These are phyloP conservation scores for Boletus pseudo-olivaceus DNA, from an alignment of 768 basidiomycete genomes.

Conservation along the genomic window DNA sequence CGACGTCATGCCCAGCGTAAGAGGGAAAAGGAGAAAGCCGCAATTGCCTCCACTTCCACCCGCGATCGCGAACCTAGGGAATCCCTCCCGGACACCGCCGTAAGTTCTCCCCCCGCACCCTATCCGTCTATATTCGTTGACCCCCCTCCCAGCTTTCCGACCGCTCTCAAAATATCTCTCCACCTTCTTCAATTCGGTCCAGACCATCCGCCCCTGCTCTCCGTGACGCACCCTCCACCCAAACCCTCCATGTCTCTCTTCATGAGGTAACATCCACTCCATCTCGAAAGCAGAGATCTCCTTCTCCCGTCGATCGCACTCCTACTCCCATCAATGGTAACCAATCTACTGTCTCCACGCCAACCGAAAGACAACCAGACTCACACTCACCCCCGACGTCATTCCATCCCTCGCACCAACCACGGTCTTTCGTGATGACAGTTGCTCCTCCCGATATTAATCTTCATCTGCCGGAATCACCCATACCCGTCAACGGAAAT, in stretches of 20 bases:
- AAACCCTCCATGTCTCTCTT: slow-evolving; percentile 15
- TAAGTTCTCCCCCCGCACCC: slow-evolving; percentile 26
- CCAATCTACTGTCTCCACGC: slow-evolving; percentile 15
- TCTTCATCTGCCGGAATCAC: background rate
- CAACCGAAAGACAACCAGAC: slow-evolving; percentile 13
- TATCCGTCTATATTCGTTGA: background rate
- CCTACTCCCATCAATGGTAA: background rate
- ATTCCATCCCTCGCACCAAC: slow-evolving; percentile 24
- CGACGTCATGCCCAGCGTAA: slow-evolving; percentile 88
- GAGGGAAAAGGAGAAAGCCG: slow-evolving; percentile 57
- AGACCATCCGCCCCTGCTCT: slow-evolving; percentile 22
- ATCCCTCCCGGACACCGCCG: slow-evolving; percentile 39
- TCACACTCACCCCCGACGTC: slow-evolving; percentile 9
- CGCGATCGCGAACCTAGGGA: slow-evolving; percentile 26
- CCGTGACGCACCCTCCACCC: slow-evolving; percentile 25
- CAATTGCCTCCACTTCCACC: slow-evolving; percentile 23
- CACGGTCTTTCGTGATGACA: slow-evolving; percentile 41
- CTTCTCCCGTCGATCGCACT: slow-evolving; percentile 12
- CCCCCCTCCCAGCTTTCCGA: slow-evolving; percentile 8
- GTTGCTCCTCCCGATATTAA: slow-evolving; percentile 37
- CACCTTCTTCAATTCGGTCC: slow-evolving; percentile 17
- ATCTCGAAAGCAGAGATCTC: slow-evolving; percentile 7
- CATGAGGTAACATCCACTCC: slow-evolving; percentile 4
- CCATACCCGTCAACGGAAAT: slow-evolving; percentile 4
- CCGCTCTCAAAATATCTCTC: slow-evolving; percentile 1